Percentiles rank a stretch among this genome's conserved stretches.
phyloP scores from a whole-genome alignment of 73 alveolate genomes.

The Paraurostyla sp. region DNA sequence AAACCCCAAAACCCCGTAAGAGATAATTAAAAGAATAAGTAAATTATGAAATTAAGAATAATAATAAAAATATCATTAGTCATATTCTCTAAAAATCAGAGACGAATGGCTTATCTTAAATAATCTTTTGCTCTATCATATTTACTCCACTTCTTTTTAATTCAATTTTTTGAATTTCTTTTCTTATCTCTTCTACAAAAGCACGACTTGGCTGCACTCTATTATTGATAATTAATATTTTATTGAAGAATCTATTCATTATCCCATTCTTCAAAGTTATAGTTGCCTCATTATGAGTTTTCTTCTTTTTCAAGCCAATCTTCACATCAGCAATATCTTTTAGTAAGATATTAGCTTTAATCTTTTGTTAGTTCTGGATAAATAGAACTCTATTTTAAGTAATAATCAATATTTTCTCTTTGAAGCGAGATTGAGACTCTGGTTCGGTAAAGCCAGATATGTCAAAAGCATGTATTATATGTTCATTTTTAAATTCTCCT shows the following conservation, averaged over 20 bases:
- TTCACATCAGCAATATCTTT: background rate
- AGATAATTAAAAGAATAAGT: background rate
- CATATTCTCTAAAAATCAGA: background rate
- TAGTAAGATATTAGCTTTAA: background rate
- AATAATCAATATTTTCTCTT: background rate
- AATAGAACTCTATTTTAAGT: constrained; percentile 10
- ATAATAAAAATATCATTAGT: no score
- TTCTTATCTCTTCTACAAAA: no score
- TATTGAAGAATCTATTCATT: no score
- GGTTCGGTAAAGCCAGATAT: background rate
- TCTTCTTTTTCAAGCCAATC: background rate
- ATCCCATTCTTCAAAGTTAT: background rate
- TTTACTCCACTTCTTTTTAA: no score
- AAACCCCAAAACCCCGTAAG: constrained; percentile 30
- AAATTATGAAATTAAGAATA: background rate
- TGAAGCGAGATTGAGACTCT: background rate
- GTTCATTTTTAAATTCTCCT: background rate
- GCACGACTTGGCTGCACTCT: no score
- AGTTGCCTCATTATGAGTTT: background rate
- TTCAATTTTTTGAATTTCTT: no score
- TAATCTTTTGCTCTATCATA: background rate
- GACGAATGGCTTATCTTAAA: background rate
- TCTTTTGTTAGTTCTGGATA: background rate
- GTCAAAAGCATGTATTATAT: background rate
- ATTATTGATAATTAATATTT: no score